Conservation (phyloP, 805 yeast genomes). For the Candida sithepensis region DNA sequence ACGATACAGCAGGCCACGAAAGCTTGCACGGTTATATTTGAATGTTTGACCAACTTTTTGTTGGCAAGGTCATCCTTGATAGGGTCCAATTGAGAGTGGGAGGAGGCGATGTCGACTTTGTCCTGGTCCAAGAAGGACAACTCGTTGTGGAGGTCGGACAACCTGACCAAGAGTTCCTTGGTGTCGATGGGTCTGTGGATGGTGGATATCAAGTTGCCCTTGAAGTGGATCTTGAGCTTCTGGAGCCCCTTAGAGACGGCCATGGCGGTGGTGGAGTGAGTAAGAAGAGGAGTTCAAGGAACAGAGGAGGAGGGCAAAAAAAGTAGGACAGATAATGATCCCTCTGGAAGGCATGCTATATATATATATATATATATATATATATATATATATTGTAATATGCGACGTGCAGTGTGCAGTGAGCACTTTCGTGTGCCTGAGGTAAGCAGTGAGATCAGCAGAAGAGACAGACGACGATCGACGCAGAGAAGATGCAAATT, state of each 20-base stretch:
- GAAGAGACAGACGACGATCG: no score
- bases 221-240: conserved; percentile 14
- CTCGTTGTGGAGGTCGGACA: conserved; percentile 59
- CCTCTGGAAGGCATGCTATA: no score
- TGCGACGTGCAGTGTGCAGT: no score
- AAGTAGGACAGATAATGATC: no score
- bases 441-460: no score
- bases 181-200: conserved; percentile 54
- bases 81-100: conserved; percentile 28
- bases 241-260: conserved; percentile 16
- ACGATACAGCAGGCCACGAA: conserved; percentile 69
- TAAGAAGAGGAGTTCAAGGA: background rate
- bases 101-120: conserved; percentile 41
- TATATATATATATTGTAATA: no score
- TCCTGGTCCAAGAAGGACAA: conserved; percentile 63
- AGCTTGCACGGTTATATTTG: conserved; percentile 67
- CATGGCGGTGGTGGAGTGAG: conserved; percentile 5
- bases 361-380: no score
- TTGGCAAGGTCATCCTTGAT: conserved; percentile 52
- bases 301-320: background rate
- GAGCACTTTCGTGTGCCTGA: no score
- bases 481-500: no score
- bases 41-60: conserved; percentile 55
- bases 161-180: conserved; percentile 55
- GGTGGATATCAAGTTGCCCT: conserved; percentile 45